Evolutionary conservation across 1,284 basidiomycete species (phyloP), one percentile per base, ranked within the genome.

Genomic region (Acaromyces ingoldii): DNA sequence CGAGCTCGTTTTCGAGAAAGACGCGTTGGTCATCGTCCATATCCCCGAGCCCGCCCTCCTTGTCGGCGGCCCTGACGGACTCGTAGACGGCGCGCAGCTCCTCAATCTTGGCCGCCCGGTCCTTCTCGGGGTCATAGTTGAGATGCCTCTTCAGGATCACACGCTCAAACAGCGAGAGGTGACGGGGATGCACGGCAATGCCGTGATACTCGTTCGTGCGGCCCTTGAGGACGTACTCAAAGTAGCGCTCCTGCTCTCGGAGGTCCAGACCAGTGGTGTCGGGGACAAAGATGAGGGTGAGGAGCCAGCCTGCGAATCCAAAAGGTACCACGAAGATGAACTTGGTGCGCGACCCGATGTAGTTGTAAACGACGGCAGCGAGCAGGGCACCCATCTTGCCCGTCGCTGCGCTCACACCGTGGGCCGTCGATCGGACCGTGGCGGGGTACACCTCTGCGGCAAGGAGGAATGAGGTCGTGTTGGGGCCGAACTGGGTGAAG

Each of bases 261-360:
- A 81, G 75, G 62, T 81, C 80, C 41, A 82, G 75, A 51, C 81
- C 80, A n/a, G 81, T 81, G 9, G 80, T 80, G 63, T 81, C 80
- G 17, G 76, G 75, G 41, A 80, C 74, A 72, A 80, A 81, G 44
- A 80, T 49, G 53, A 74, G 64, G 21, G 80, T 81, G 51, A 78
- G 49, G 54, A 80, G 52, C 64, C 77, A 74, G 26, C 79, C 81
- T 51, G 74, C 68, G 25, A 81, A 76, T 45, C 79, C 80, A 70
- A 81, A 82, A 49, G 50, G 51, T 26, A 48, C 37, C 15, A 54
- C 38, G 26, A 51, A 37, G 33, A 51, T 38, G 51, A 55, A 49
- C 43, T 49, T 61, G 39, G 21, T 36, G 38, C 28, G 25, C 17
- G 21, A 24, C 10, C 17, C 36, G n/a, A 75, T 65, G 65, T 78